Evolutionary conservation across 2,329 filamentous ascomycete genomes (phyloP), one percentile per base, ranked within the genome.

Genomic region (Colletotrichum sp.): DNA sequence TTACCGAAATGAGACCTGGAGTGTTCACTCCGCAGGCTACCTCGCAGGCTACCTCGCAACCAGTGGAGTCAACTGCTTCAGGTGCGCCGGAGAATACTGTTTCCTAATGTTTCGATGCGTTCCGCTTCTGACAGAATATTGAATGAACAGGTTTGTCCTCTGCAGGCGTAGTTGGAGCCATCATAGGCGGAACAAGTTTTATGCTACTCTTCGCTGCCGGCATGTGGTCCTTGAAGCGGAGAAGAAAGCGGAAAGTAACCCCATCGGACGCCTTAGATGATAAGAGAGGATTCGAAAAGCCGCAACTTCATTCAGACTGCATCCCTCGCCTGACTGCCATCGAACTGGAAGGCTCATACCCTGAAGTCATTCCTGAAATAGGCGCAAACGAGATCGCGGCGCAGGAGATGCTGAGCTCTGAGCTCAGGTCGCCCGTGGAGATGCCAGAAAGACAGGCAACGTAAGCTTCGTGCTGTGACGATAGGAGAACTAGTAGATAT

Each of bases 171-270:
- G n/a, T n/a, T n/a, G n/a, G n/a, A n/a, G n/a, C n/a, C n/a, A n/a
- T n/a, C 21, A 24, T 24, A 26, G 24, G 24, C 24, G 24, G 24
- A 26, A 26, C 24, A 26, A 16, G 34, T 38, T 3, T 43, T 5
- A 4, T 43, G 8, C 38, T 43, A 5, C 0, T 43, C 38, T 0
- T 43, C 38, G 38, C 18, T 0, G 16, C 1, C 18, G 8, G 38
- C 5, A 1, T 43, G 18, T 43, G 38, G 38, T 10, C 4, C 38
- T 1, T 1, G 5, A 43, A 4, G 9, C 5, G 38, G 18, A 1
- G 16, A 5, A 43, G 8, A 43, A 1, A 43, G 38, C 1, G 1
- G 38, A 12, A 43, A 43, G 38, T 6, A 1, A n/a, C 0, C 0
- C 16, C 18, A 43, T 43, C 5, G 4, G 3, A n/a, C 18, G 38